Conservation (phyloP, 768 basidiomycete genomes). For the Kwoniella sp. region DNA sequence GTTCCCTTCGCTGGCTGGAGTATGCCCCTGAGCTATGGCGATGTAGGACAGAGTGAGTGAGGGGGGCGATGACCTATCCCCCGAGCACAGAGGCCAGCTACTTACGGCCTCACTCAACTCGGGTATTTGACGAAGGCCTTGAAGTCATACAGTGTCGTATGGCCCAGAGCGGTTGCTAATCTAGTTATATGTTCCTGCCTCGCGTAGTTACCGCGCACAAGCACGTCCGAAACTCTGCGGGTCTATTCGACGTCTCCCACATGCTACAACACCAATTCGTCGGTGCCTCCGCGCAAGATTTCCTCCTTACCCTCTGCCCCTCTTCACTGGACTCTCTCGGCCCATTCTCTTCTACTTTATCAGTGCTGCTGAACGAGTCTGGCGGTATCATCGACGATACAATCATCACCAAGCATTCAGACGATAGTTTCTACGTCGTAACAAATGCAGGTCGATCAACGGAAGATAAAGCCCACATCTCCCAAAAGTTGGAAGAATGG, state of each 20-base stretch:
- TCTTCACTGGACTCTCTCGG: constrained; percentile 71
- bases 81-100: too few relatives aligned
- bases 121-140: too few relatives aligned
- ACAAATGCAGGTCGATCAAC: constrained; percentile 90
- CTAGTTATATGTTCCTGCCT: too few relatives aligned
- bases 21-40: constrained; percentile 88
- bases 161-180: too few relatives aligned
- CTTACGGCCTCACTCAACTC: too few relatives aligned
- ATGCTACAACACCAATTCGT: constrained; percentile 92
- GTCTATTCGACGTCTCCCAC: constrained; percentile 95
- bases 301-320: constrained; percentile 87
- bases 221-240: constrained; percentile 77
- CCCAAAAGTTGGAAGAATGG: constrained; percentile 71
- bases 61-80: too few relatives aligned
- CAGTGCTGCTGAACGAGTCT: constrained; percentile 79
- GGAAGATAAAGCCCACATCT: constrained; percentile 78
- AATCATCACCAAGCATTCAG: constrained; percentile 70
- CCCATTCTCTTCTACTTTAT: constrained; percentile 78
- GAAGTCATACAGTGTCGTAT: too few relatives aligned
- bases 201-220: constrained; percentile 92
- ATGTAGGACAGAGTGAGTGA: constrained; percentile 72
- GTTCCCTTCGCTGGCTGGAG: constrained; percentile 92
- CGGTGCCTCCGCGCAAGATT: constrained; percentile 72
- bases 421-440: constrained; percentile 83
- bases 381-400: constrained; percentile 98